Evolutionary conservation across 768 basidiomycete species (phyloP).

Genomic region (Mycena galopus): DNA sequence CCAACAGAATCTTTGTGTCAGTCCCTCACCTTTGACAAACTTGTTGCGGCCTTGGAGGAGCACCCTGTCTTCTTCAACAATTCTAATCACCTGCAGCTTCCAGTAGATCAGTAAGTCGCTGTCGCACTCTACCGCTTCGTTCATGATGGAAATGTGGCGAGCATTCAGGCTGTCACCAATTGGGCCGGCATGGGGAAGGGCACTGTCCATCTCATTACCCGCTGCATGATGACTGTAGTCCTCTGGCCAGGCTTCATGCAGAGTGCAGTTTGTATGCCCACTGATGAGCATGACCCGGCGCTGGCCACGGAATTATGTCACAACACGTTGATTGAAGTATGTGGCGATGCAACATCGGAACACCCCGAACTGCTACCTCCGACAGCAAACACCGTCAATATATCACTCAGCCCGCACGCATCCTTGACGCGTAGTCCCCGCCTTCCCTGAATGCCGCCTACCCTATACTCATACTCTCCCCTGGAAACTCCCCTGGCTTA

Average conservation of each 20-base stretch:
- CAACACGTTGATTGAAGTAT: too few species aligned
- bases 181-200: conserved; percentile 55
- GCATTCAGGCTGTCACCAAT: conserved; percentile 45
- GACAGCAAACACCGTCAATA: too few species aligned
- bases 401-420: too few species aligned
- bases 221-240: conserved; percentile 48
- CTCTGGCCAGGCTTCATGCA: conserved; percentile 41
- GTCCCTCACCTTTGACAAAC: conserved; percentile 50
- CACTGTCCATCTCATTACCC: conserved; percentile 37
- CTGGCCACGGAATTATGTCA: too few species aligned
- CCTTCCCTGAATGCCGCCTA: too few species aligned
- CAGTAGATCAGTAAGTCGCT: conserved; percentile 51
- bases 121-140: conserved; percentile 56
- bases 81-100: too few species aligned
- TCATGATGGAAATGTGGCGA: conserved; percentile 53
- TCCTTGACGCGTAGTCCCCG: too few species aligned
- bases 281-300: too few species aligned
- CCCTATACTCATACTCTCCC: too few species aligned
- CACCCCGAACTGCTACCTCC: too few species aligned
- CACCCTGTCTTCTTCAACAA: conserved; percentile 46
- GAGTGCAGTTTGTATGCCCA: conserved; percentile 44
- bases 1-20: conserved; percentile 46
- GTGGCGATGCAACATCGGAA: too few species aligned
- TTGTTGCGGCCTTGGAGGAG: conserved; percentile 39
- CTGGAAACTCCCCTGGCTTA: too few species aligned